These are phyloP conservation scores for Geotrichum siamense DNA, from an alignment of 1,139 yeast species.

Conservation along the genomic window DNA sequence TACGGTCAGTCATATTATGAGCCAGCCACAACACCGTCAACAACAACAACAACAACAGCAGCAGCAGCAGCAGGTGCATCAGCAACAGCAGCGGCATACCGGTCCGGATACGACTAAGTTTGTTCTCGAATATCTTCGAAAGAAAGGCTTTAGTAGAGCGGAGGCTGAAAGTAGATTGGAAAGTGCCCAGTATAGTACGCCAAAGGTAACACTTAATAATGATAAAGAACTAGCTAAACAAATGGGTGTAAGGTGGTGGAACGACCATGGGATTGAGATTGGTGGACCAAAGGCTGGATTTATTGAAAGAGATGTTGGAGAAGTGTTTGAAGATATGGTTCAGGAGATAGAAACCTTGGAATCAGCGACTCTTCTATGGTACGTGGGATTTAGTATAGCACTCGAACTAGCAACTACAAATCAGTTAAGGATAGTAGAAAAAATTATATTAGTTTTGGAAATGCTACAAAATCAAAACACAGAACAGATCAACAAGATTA, in stretches of 20 bases:
- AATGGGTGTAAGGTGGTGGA: conserved; percentile 1
- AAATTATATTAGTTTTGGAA: background rate
- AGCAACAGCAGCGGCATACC: background rate
- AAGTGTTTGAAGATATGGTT: background rate
- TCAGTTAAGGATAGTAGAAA: background rate
- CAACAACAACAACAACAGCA: conserved; percentile 12
- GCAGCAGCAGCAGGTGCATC: conserved; percentile 10
- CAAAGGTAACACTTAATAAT: conserved; percentile 32
- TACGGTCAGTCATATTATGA: no score
- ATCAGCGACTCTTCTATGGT: background rate
- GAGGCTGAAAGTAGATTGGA: conserved; percentile 92
- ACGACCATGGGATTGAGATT: conserved; percentile 13
- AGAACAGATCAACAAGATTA: background rate
- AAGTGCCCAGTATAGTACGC: conserved; percentile 62
- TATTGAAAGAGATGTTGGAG: background rate
- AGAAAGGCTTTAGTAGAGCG: conserved; percentile 89
- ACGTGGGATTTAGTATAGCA: background rate
- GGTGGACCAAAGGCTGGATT: conserved; percentile 21
- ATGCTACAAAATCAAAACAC: no score
- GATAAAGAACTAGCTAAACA: background rate
- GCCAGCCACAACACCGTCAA: background rate
- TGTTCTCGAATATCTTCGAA: conserved; percentile 83
- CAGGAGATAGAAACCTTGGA: background rate
- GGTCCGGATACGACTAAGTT: conserved; percentile 15
- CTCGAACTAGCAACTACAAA: background rate